Evolutionary conservation across 495 filamentous ascomycete genomes (phyloP).

Genomic region (Thermochaetoides thermophila): DNA sequence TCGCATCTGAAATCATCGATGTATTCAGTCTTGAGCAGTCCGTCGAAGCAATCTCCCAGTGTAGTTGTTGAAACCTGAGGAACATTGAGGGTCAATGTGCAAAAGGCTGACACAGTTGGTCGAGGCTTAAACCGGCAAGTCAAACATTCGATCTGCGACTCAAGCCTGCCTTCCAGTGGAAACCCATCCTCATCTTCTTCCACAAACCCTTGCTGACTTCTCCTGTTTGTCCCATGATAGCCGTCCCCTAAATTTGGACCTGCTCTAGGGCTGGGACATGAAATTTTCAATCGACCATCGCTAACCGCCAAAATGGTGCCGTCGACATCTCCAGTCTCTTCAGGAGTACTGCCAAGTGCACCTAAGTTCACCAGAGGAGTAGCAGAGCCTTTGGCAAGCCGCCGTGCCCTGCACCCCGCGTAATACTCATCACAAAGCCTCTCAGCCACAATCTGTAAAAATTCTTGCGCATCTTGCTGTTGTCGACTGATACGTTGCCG

Average conservation of each 20-base stretch:
- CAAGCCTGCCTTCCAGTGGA: conserved; percentile 70
- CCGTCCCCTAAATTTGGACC: no score
- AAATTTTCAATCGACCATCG: no score
- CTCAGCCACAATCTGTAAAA: conserved; percentile 86
- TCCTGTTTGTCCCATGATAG: no score
- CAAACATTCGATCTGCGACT: conserved; percentile 86
- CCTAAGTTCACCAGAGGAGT: no score
- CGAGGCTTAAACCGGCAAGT: conserved; percentile 81
- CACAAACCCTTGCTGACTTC: no score
- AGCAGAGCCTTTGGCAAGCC: conserved; percentile 24
- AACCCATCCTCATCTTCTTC: conserved; percentile 71
- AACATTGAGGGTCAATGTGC: conserved; percentile 83
- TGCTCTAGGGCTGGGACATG: no score
- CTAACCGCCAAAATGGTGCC: no score
- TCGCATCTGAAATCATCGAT: conserved; percentile 97
- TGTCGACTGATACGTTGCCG: conserved; percentile 76
- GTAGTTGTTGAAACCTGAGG: conserved; percentile 47
- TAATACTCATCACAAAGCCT: conserved; percentile 87
- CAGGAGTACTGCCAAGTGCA: no score
- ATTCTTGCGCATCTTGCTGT: conserved; percentile 98
- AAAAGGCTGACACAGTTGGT: conserved; percentile 68
- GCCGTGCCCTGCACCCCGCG: conserved; percentile 57
- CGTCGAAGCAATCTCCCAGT: conserved; percentile 63
- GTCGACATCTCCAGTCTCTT: not conserved
- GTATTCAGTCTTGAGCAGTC: conserved; percentile 82